Evolutionary conservation across 495 filamentous ascomycete genomes (phyloP).

Genomic region (Bombardia bombarda): DNA sequence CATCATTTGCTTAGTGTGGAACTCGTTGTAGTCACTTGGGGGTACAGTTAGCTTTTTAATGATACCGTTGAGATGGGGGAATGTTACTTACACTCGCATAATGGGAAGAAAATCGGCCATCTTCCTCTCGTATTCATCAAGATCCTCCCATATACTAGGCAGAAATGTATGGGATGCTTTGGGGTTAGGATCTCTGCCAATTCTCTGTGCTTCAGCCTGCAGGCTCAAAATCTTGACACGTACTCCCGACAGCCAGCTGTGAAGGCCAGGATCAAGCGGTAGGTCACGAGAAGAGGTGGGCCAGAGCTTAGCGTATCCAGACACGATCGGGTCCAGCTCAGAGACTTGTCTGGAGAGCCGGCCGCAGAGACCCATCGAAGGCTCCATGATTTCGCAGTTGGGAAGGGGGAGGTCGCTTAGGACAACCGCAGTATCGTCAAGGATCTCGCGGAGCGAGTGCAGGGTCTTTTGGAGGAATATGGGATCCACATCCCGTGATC

Average conservation of each 20-base stretch:
- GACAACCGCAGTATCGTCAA: conserved; percentile 3
- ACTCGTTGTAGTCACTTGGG: conserved; percentile 13
- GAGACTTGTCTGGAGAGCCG: conserved; percentile 1
- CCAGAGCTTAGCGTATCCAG: conserved; percentile 5
- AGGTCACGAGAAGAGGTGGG: not conserved
- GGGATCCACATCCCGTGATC: conserved; percentile 3
- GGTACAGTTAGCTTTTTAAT: not conserved
- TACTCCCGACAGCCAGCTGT: conserved; percentile 10
- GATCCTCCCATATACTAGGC: conserved; percentile 2
- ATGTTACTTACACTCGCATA: conserved; percentile 8
- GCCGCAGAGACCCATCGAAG: not conserved
- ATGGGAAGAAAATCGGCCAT: conserved; percentile 12
- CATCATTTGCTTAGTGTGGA: conserved; percentile 5
- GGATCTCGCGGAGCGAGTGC: not conserved
- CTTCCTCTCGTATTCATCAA: conserved; percentile 3
- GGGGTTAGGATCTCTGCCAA: not conserved
- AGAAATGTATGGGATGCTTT: not conserved
- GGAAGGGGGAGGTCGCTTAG: not conserved
- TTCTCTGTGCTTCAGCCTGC: not conserved
- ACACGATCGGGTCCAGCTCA: conserved; percentile 6
- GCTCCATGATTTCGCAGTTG: not conserved
- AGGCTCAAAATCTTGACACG: conserved; percentile 7
- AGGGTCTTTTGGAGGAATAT: conserved; percentile 2
- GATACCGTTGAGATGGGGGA: not conserved
- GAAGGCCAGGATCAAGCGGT: conserved; percentile 6